phyloP scores from a whole-genome alignment of 805 yeast genomes.

The Hanseniaspora nectarophila region DNA sequence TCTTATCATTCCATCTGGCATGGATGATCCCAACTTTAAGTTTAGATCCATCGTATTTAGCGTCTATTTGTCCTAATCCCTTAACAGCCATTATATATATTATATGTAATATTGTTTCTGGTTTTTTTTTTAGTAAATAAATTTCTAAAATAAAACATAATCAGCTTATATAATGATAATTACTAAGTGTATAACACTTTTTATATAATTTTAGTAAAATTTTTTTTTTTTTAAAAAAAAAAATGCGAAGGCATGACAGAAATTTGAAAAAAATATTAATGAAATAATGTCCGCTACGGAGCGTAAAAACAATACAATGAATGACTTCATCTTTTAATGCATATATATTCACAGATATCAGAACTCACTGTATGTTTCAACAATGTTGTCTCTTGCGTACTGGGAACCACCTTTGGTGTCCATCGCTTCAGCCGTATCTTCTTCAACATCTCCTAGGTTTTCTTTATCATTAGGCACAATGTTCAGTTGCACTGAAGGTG shows the following conservation, averaged over 20 bases:
- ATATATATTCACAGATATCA: neutral
- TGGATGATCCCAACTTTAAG: conserved; percentile 77
- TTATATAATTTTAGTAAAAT: too few relatives aligned
- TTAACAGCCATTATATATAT: conserved; percentile 51
- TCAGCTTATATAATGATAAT: too few relatives aligned
- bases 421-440: conserved; percentile 63
- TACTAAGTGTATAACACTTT: too few relatives aligned
- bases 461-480: conserved; percentile 82
- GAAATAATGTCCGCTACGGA: too few relatives aligned
- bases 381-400: conserved; percentile 62
- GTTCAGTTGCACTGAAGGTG: conserved; percentile 93
- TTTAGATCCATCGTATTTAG: conserved; percentile 52
- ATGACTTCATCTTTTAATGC: too few relatives aligned
- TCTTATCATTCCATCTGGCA: conserved; percentile 83
- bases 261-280: too few relatives aligned
- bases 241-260: too few relatives aligned
- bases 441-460: conserved; percentile 75
- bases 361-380: conserved; percentile 65
- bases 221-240: too few relatives aligned
- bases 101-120: neutral
- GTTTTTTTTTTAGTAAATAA: neutral
- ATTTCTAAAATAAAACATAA: neutral
- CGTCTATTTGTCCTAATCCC: conserved; percentile 68
- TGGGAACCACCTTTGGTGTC: conserved; percentile 89
- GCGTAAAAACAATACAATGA: too few relatives aligned